Base-by-base conservation (phyloP, 768 basidiomycete genomes). In the Mycena kentingensis region DNA sequence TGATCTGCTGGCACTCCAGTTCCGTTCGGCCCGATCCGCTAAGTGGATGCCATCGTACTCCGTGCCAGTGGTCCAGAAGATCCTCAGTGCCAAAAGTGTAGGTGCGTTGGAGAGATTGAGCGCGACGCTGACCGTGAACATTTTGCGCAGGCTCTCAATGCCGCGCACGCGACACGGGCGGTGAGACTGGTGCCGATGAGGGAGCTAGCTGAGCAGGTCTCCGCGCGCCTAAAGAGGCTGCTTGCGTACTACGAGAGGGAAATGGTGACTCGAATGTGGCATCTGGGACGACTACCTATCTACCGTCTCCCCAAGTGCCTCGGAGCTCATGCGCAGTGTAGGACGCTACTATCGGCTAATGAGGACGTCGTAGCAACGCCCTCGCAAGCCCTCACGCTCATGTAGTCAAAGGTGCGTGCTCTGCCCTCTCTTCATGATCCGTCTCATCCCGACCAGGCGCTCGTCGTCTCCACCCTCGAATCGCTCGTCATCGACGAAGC, bases 401-500 rank as follows among this genome's bases (percentile, higher is more conserved):
- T 92, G 3, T 87, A 88, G 60, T 78, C 85, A 13, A 89, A 90
- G 71, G 87, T 83, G 46, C 16, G 75, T 52, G 3, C n/a, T 5
- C 12, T 27, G 29, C 4, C 7, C n/a, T 22, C 22, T 45, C 38
- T 19, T 21, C 25, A 39, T 24, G 16, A 16, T 15, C 3, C 37
- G 42, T 49, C 19, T 51, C 34, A 19, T 27, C 21, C 21, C 29
- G 25, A 38, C 1, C 53, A 91, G 88, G 74, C 83, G 0, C 73
- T 98, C 7, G 78, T 76, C 3, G 71, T 94, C 0, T 63, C 78
- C 12, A 76, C 80, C 1, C 72, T 98, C 26, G 89, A 93, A 39
- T 88, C 90, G 4, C 82, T 99, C 16, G 89, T 96, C 26, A 95
- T 99, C 51, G 97, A 99, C 66, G 97, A 99, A 71, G 97, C 97